A percentile compares a stretch with the other conserved stretches of the same genome.
phyloP scores from a whole-genome alignment of 768 basidiomycete genomes.

The Suillus placidus region DNA sequence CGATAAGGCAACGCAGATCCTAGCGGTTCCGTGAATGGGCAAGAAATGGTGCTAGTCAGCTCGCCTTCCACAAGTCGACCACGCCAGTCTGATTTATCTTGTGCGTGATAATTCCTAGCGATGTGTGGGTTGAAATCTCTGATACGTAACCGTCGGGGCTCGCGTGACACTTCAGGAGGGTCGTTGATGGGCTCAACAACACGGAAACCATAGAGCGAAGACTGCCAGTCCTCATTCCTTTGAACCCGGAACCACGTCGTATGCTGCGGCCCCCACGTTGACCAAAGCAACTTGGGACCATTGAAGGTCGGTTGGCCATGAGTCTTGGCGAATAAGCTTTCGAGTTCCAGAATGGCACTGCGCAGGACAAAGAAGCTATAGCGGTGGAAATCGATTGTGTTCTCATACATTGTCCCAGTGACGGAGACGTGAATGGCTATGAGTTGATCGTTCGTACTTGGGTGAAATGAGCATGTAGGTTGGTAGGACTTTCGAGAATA shows the following conservation, averaged over 20 bases:
- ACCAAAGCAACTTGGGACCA: not conserved
- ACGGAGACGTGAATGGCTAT: slow-evolving; percentile 54
- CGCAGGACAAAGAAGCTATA: slow-evolving; percentile 56
- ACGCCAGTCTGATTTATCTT: slow-evolving; percentile 17
- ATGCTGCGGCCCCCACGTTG: slow-evolving; percentile 34
- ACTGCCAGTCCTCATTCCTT: slow-evolving; percentile 35
- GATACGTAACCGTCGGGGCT: slow-evolving; percentile 30
- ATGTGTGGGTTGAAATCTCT: slow-evolving; percentile 41
- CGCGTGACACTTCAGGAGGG: not conserved
- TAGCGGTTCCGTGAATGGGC: not conserved
- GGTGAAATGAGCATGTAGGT: slow-evolving; percentile 30
- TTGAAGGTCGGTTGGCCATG: not conserved
- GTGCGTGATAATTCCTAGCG: slow-evolving; percentile 7
- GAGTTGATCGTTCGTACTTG: slow-evolving; percentile 49
- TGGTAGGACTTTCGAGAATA: slow-evolving; percentile 4
- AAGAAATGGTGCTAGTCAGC: slow-evolving; percentile 25
- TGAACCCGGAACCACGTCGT: slow-evolving; percentile 55
- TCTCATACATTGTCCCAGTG: slow-evolving; percentile 37
- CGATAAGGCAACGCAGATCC: not conserved
- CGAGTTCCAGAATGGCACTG: slow-evolving; percentile 38
- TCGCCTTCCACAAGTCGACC: slow-evolving; percentile 27
- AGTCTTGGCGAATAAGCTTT: not conserved
- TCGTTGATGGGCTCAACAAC: slow-evolving; percentile 43
- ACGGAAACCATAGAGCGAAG: slow-evolving; percentile 47
- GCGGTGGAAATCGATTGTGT: slow-evolving; percentile 43